These are phyloP conservation scores for Pseudonitzschia delicatissima DNA, from an alignment of 108 stramenopile species.

Conservation along the genomic window DNA sequence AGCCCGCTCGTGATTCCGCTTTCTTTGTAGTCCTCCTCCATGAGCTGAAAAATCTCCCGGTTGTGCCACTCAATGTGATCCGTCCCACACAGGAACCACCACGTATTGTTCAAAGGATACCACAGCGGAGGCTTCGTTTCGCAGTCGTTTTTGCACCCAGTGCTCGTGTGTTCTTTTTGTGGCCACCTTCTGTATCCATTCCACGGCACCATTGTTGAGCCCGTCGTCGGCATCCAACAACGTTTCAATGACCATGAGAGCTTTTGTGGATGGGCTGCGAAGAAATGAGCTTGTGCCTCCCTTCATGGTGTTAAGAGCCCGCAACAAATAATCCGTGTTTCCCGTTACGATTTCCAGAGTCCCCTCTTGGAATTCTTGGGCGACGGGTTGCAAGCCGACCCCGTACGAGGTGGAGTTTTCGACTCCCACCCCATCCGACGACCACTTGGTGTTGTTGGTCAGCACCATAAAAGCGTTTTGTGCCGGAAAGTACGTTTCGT, in stretches of 20 bases:
- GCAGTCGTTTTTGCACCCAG: not conserved
- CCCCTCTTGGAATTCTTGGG: not conserved
- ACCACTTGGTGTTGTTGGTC: conserved; percentile 12
- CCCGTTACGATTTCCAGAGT: not conserved
- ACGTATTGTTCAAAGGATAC: not conserved
- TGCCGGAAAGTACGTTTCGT: not conserved
- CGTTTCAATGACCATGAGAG: conserved; percentile 7
- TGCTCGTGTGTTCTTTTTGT: not conserved
- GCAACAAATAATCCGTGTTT: not conserved
- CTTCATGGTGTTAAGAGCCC: not conserved
- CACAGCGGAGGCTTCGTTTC: not conserved
- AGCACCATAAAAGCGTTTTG: conserved; percentile 5
- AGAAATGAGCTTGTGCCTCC: not conserved
- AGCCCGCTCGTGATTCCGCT: not conserved
- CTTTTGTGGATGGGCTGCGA: not conserved
- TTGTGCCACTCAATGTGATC: conserved; percentile 22
- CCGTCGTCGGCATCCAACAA: conserved; percentile 15
- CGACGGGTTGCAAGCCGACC: conserved; percentile 3
- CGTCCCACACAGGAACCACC: conserved; percentile 17
- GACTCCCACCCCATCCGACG: conserved; percentile 12
- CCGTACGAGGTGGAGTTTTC: conserved; percentile 3
- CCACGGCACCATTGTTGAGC: conserved; percentile 10
- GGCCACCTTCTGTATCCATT: conserved; percentile 11
- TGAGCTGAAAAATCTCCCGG: not conserved
- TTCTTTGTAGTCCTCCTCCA: not conserved